A percentile compares a stretch with the other conserved stretches of the same genome.
phyloP scores from a whole-genome alignment of 495 filamentous ascomycete species.

The Neohortaea acidophila region DNA sequence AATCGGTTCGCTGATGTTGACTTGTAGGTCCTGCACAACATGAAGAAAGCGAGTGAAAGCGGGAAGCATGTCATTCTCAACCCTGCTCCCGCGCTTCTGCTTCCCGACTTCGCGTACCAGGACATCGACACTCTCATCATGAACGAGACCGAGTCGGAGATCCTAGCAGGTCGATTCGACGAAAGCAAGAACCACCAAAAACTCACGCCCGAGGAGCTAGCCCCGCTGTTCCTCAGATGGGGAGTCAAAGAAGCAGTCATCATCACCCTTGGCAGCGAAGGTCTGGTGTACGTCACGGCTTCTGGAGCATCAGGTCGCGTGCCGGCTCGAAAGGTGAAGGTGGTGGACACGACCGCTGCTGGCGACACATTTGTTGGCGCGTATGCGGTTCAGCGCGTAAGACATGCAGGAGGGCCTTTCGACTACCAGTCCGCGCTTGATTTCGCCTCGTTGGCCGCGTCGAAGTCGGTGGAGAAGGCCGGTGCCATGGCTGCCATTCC shows the following conservation, averaged over 20 bases:
- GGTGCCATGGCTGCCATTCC: conserved; percentile 87
- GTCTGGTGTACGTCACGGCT: conserved; percentile 41
- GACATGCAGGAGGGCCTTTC: conserved; percentile 27
- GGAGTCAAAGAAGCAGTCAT: conserved; percentile 59
- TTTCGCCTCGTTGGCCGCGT: conserved; percentile 58
- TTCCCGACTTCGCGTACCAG: conserved; percentile 52
- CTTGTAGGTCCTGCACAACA: conserved; percentile 37
- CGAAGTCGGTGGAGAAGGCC: conserved; percentile 55
- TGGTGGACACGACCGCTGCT: conserved; percentile 86
- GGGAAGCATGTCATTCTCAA: conserved; percentile 53
- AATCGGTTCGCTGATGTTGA: neutral
- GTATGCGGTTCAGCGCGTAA: conserved; percentile 57
- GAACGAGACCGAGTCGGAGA: conserved; percentile 79
- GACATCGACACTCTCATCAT: conserved; percentile 67
- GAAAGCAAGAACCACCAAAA: conserved; percentile 11
- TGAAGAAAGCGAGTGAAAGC: conserved; percentile 36
- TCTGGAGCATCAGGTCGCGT: conserved; percentile 21
- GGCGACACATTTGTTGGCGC: conserved; percentile 89
- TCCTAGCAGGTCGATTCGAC: conserved; percentile 37
- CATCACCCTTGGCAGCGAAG: conserved; percentile 68
- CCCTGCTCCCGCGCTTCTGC: conserved; percentile 48
- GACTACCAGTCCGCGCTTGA: conserved; percentile 36
- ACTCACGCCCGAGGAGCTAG: conserved; percentile 31
- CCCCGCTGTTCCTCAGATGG: conserved; percentile 41
- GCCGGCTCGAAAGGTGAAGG: conserved; percentile 42